These are phyloP conservation scores for Russula lepida DNA, from an alignment of 768 basidiomycete species.

Conservation along the genomic window DNA sequence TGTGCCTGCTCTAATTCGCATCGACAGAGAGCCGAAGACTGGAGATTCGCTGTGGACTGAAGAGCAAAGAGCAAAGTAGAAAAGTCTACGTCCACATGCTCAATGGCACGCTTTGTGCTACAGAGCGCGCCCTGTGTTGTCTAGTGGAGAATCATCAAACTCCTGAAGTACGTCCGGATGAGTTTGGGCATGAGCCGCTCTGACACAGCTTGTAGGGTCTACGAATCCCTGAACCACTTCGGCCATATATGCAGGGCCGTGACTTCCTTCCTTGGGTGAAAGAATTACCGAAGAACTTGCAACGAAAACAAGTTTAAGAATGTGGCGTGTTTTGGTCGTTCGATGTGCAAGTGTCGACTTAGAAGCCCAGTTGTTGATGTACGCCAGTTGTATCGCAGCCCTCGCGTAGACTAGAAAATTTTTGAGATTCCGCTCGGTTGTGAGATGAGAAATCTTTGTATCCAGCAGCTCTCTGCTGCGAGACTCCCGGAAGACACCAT, in stretches of 20 bases:
- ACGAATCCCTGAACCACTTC: conserved; percentile 78
- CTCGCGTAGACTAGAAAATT: neutral
- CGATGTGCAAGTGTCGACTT: conserved; percentile 5
- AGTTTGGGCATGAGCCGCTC: neutral
- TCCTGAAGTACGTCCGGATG: conserved; percentile 57
- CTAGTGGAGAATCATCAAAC: conserved; percentile 99
- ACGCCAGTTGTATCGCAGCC: neutral
- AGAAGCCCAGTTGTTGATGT: conserved; percentile 12
- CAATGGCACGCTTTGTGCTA: conserved; percentile 96
- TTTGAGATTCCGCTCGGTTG: neutral
- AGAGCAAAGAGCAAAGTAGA: conserved; percentile 79
- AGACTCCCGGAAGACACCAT: neutral
- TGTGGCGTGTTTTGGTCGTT: neutral
- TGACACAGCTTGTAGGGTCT: conserved; percentile 54
- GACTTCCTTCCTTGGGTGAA: conserved; percentile 82
- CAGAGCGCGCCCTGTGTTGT: conserved; percentile 93
- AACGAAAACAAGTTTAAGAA: conserved; percentile 55
- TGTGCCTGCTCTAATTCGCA: conserved; percentile 1
- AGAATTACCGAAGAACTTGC: conserved; percentile 67
- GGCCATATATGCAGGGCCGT: conserved; percentile 94
- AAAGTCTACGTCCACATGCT: conserved; percentile 99
- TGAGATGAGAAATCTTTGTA: neutral
- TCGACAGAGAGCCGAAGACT: conserved; percentile 78
- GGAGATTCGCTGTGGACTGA: conserved; percentile 90
- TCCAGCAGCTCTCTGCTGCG: neutral